Conservation (phyloP, 2,329 filamentous ascomycete species). For the Ascochyta viciae-villosae region DNA sequence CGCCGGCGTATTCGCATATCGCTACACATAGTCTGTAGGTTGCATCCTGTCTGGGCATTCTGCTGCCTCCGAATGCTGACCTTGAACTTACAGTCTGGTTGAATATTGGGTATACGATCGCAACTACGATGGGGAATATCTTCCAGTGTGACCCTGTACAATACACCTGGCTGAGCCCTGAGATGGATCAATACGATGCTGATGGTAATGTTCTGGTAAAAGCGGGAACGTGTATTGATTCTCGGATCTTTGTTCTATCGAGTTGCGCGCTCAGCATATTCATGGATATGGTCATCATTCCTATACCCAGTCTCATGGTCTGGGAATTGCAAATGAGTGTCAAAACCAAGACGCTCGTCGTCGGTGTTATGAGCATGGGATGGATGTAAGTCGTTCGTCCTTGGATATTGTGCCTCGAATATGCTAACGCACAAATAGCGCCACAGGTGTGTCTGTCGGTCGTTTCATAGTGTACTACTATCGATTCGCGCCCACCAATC, state of each 20-base stretch:
- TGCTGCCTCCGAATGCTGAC: constrained; percentile 1
- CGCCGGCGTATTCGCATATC: constrained; percentile 38
- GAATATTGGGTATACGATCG: constrained; percentile 45
- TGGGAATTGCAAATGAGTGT: constrained; percentile 53
- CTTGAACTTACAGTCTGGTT: constrained; percentile 34
- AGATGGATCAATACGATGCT: constrained; percentile 40
- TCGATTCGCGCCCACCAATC: constrained; percentile 44
- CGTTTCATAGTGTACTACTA: constrained; percentile 52
- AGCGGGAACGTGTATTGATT: constrained; percentile 45
- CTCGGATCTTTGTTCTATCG: constrained; percentile 42
- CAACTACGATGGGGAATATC: constrained; percentile 44
- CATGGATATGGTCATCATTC: constrained; percentile 51
- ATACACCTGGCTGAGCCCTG: constrained; percentile 38
- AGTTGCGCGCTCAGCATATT: constrained; percentile 47
- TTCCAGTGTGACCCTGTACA: constrained; percentile 45
- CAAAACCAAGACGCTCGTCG: constrained; percentile 45
- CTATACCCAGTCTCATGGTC: constrained; percentile 52
- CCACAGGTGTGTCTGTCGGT: constrained; percentile 43
- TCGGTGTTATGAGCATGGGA: constrained; percentile 44
- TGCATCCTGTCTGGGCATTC: not conserved
- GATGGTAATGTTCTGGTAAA: constrained; percentile 33
- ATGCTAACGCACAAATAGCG: constrained; percentile 23
- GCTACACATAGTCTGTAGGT: constrained; percentile 41
- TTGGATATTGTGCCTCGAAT: not conserved
- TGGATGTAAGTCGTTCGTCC: constrained; percentile 38